Percentiles rank a stretch among this genome's conserved stretches.
These are phyloP conservation scores for Solanum infundibuliforme DNA, from an alignment of 257 asterid species.

Conservation along the genomic window DNA sequence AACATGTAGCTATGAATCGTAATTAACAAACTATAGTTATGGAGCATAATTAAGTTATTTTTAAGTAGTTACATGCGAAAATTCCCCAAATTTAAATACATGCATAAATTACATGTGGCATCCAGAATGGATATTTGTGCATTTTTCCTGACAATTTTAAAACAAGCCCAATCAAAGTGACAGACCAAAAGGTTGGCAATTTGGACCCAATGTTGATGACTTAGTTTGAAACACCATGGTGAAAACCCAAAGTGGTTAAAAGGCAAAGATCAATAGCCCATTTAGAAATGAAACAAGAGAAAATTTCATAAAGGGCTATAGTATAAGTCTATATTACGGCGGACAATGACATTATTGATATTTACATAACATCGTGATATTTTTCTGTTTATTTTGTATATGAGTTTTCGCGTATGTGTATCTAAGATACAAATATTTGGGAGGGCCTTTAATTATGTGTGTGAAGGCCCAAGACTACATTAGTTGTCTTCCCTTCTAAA, in stretches of 20 bases:
- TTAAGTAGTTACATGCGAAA: too few species aligned
- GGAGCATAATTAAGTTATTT: too few species aligned
- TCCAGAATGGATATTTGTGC: background rate
- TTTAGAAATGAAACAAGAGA: background rate
- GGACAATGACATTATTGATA: background rate
- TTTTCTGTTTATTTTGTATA: background rate
- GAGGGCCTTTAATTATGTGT: background rate
- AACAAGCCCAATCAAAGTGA: background rate
- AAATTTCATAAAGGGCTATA: background rate
- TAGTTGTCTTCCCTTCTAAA: background rate
- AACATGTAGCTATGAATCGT: too few species aligned
- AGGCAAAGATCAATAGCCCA: background rate
- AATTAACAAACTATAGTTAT: too few species aligned
- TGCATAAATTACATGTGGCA: background rate
- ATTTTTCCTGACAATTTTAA: background rate
- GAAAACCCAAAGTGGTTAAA: background rate
- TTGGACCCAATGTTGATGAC: background rate
- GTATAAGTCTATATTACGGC: background rate
- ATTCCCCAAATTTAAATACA: too few species aligned
- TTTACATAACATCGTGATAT: background rate
- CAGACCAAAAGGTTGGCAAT: background rate
- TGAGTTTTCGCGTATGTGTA: background rate
- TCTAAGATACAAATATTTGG: background rate
- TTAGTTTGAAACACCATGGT: background rate
- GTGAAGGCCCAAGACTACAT: background rate